These are phyloP conservation scores for Phytopythium helicoides DNA, from an alignment of 352 stramenopile genomes.

Conservation along the genomic window DNA sequence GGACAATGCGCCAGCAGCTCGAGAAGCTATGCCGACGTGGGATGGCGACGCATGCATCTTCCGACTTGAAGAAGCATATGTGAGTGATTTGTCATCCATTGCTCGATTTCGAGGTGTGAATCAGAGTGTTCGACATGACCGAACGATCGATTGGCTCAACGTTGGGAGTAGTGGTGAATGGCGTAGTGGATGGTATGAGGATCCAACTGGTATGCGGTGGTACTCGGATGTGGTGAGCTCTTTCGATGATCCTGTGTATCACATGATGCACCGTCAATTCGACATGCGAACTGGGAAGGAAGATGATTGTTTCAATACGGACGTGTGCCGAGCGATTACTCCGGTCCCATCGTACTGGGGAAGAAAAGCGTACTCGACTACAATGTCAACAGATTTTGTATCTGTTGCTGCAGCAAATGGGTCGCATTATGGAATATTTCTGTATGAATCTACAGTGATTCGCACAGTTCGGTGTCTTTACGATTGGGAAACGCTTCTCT, in stretches of 20 bases:
- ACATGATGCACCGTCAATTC: slow-evolving; percentile 19
- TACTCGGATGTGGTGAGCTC: slow-evolving; percentile 23
- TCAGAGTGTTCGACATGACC: slow-evolving; percentile 5
- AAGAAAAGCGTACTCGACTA: not conserved
- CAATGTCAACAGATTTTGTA: not conserved
- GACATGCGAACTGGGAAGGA: slow-evolving; percentile 19
- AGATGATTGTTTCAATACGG: slow-evolving; percentile 7
- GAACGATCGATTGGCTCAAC: slow-evolving; percentile 16
- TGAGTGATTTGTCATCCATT: slow-evolving; percentile 1
- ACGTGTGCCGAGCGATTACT: not conserved
- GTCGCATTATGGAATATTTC: slow-evolving; percentile 21
- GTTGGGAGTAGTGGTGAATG: slow-evolving; percentile 8
- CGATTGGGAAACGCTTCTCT: slow-evolving; percentile 30
- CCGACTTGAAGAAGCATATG: slow-evolving; percentile 1
- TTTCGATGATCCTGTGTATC: slow-evolving; percentile 12
- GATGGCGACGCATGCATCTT: slow-evolving; percentile 11
- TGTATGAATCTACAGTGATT: slow-evolving; percentile 10
- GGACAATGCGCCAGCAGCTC: slow-evolving; percentile 1
- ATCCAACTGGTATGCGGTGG: slow-evolving; percentile 16
- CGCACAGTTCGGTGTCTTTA: slow-evolving; percentile 22
- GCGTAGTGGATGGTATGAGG: slow-evolving; percentile 30
- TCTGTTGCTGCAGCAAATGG: slow-evolving; percentile 16
- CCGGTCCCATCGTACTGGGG: not conserved
- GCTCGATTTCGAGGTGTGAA: slow-evolving; percentile 15
- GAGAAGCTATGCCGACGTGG: slow-evolving; percentile 10